Conservation (phyloP, 768 basidiomycete genomes). For the Amylocystis lapponica region DNA sequence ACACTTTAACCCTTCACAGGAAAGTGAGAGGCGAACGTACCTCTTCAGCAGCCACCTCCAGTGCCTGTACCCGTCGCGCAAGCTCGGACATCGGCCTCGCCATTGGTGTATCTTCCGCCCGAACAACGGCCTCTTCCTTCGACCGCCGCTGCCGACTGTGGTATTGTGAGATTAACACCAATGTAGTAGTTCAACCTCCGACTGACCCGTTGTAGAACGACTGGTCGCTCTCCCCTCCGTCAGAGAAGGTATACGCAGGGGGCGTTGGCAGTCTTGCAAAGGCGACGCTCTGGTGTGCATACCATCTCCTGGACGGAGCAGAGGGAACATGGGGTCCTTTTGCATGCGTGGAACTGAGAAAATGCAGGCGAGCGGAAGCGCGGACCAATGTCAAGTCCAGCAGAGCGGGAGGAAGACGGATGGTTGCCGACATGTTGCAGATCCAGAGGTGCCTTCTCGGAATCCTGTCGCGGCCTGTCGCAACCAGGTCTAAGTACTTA, state of each 20-base stretch:
- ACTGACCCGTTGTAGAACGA: constrained; percentile 7
- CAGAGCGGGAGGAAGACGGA: constrained; percentile 14
- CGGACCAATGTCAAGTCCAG: constrained; percentile 14
- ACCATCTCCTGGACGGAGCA: neutral
- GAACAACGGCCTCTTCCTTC: no score
- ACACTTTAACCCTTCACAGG: no score
- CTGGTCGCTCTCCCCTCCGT: neutral
- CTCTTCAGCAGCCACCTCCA: constrained; percentile 11
- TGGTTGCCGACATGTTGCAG: no score
- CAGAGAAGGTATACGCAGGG: neutral
- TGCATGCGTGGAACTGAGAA: no score
- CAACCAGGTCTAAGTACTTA: no score
- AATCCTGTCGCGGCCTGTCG: no score
- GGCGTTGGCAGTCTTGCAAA: neutral
- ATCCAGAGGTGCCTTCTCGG: no score
- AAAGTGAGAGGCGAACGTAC: constrained; percentile 4
- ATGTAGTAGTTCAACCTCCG: neutral
- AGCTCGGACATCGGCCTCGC: constrained; percentile 7
- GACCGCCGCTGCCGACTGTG: no score
- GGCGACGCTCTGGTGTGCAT: constrained; percentile 5
- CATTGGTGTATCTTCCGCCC: no score
- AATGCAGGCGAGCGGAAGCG: constrained; percentile 9
- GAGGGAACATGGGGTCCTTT: no score
- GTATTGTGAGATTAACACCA: no score
- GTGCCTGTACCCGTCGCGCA: constrained; percentile 14